Percentiles rank a stretch among this genome's conserved stretches.
Conservation (phyloP, 805 yeast genomes). For the Sungouiella thailandica region DNA sequence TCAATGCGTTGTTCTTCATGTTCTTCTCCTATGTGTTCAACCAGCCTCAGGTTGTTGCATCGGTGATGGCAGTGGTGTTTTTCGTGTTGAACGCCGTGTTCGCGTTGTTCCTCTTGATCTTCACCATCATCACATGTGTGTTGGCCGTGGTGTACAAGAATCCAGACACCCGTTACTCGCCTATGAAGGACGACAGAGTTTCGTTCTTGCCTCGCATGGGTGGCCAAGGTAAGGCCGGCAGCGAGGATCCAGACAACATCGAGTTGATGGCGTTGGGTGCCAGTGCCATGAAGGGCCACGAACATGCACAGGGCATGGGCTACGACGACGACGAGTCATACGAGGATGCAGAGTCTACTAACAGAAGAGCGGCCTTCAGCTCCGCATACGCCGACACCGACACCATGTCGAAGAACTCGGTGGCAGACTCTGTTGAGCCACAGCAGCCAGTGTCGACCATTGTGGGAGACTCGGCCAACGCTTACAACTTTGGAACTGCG, state of each 20-base stretch:
- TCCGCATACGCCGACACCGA: conserved; percentile 11
- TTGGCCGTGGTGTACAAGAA: conserved; percentile 81
- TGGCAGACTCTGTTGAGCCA: conserved; percentile 25
- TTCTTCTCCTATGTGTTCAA: conserved; percentile 82
- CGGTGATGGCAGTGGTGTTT: conserved; percentile 86
- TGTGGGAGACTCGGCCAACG: conserved; percentile 34
- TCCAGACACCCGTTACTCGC: conserved; percentile 94
- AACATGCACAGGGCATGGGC: conserved; percentile 24
- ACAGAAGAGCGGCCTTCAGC: conserved; percentile 4
- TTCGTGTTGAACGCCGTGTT: conserved; percentile 87
- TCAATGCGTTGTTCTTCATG: conserved; percentile 82
- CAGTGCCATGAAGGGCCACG: conserved; percentile 61
- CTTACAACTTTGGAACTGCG: conserved; percentile 19
- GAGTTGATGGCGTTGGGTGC: conserved; percentile 75
- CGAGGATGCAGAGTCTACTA: conserved; percentile 25
- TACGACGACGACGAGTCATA: conserved; percentile 26
- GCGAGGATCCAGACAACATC: conserved; percentile 38
- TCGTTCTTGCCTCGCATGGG: conserved; percentile 79
- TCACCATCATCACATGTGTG: conserved; percentile 83
- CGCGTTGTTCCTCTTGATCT: conserved; percentile 73
- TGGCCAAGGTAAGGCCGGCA: conserved; percentile 22
- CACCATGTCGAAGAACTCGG: conserved; percentile 9
- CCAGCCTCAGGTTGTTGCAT: conserved; percentile 83
- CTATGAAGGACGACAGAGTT: conserved; percentile 93
- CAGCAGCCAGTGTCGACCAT: conserved; percentile 42